Conservation (phyloP, 805 yeast genomes). For the Candida insectorum region DNA sequence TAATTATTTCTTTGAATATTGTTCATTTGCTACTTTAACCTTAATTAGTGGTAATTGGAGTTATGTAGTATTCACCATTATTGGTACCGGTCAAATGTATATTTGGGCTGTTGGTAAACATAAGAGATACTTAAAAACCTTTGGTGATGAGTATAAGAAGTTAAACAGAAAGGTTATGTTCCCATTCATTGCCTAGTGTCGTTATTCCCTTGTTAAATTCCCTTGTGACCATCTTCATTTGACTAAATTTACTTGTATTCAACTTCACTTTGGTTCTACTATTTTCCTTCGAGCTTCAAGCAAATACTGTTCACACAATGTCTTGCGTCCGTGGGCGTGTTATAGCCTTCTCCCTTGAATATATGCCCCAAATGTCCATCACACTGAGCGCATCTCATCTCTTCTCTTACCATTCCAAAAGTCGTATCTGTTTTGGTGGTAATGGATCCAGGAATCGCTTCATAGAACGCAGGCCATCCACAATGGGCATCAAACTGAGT, state of each 20-base stretch:
- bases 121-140: slow-evolving; percentile 58
- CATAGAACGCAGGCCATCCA: slow-evolving; percentile 98
- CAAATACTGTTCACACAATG: slow-evolving; percentile 92
- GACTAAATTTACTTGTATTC: background rate
- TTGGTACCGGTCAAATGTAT: slow-evolving; percentile 81
- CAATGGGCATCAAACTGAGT: slow-evolving; percentile 89
- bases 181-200: slow-evolving; percentile 60
- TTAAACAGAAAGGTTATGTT: slow-evolving; percentile 68
- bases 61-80: slow-evolving; percentile 64
- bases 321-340: slow-evolving; percentile 83
- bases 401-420: slow-evolving; percentile 80
- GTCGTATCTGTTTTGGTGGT: slow-evolving; percentile 55
- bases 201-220: background rate
- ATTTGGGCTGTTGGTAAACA: slow-evolving; percentile 91
- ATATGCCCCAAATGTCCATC: slow-evolving; percentile 97
- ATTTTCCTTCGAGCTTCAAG: slow-evolving; percentile 50
- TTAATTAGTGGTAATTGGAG: slow-evolving; percentile 75
- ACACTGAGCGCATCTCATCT: slow-evolving; percentile 83
- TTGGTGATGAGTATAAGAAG: slow-evolving; percentile 77
- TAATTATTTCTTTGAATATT: slow-evolving; percentile 84
- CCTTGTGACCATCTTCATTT: no score
- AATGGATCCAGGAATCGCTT: slow-evolving; percentile 81
- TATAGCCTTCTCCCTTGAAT: slow-evolving; percentile 89
- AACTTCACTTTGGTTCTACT: background rate
- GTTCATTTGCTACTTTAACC: slow-evolving; percentile 71